Evolutionary conservation across 257 asterid species (phyloP).

Genomic region (Ehretia macrophylla): DNA sequence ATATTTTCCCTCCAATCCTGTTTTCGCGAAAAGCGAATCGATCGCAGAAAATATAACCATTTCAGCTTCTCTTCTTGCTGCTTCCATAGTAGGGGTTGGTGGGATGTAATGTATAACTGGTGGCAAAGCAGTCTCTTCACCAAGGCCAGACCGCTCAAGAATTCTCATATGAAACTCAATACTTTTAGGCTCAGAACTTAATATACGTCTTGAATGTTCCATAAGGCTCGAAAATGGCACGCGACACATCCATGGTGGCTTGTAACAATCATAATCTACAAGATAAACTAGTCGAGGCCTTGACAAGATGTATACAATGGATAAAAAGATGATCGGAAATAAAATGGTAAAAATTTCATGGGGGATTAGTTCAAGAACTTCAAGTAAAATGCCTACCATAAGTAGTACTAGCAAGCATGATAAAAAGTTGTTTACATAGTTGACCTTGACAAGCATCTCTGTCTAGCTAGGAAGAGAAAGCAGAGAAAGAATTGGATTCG

Average conservation of each 20-base stretch:
- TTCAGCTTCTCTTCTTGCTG: constrained; percentile 2
- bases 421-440: too few relatives aligned
- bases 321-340: background rate
- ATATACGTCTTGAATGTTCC: background rate
- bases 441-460: too few relatives aligned
- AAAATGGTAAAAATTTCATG: too few relatives aligned
- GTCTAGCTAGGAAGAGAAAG: too few relatives aligned
- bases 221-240: background rate
- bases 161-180: background rate
- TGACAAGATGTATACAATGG: constrained; percentile 1
- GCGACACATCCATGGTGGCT: background rate
- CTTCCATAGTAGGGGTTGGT: background rate
- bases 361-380: too few relatives aligned
- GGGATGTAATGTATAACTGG: background rate
- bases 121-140: constrained; percentile 1
- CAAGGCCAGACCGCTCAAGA: constrained; percentile 38
- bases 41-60: background rate
- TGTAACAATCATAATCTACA: constrained; percentile 2
- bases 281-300: background rate
- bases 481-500: too few relatives aligned
- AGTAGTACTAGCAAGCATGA: too few relatives aligned
- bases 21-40: constrained; percentile 1
- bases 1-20: background rate
- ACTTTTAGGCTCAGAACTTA: background rate
- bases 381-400: too few relatives aligned